These are phyloP conservation scores for Dactylellina haptotyla DNA, from an alignment of 2,329 filamentous ascomycete species.

Conservation along the genomic window DNA sequence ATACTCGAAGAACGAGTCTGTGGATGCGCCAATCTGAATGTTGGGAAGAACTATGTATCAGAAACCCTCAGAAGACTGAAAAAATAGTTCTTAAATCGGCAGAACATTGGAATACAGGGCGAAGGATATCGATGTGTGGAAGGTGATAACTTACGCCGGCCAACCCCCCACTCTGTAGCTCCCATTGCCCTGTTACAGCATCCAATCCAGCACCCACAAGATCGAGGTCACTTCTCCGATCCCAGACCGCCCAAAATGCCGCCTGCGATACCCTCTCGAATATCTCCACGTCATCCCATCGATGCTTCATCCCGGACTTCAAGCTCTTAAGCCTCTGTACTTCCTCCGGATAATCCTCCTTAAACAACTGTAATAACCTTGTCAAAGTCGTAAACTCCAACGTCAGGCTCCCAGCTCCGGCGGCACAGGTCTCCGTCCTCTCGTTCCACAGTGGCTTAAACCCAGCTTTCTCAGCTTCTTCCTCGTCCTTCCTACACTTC, in stretches of 20 bases:
- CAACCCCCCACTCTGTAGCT: slow-evolving; percentile 61
- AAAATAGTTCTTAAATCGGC: slow-evolving; percentile 1
- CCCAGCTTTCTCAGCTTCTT: slow-evolving; percentile 38
- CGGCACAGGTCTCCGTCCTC: slow-evolving; percentile 95
- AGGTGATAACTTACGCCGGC: slow-evolving; percentile 37
- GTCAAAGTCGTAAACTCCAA: slow-evolving; percentile 93
- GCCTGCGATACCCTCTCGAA: slow-evolving; percentile 90
- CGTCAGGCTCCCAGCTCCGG: slow-evolving; percentile 93
- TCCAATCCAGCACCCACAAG: slow-evolving; percentile 92
- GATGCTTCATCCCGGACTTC: slow-evolving; percentile 20
- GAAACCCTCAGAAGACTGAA: slow-evolving; percentile 32
- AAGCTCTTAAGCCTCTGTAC: slow-evolving; percentile 6
- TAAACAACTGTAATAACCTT: slow-evolving; percentile 78
- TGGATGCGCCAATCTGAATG: slow-evolving; percentile 81
- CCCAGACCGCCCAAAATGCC: slow-evolving; percentile 98
- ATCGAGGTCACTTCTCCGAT: slow-evolving; percentile 81
- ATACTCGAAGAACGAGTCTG: slow-evolving; percentile 99
- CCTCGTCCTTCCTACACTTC: slow-evolving; percentile 52
- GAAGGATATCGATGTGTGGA: not conserved
- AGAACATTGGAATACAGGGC: slow-evolving; percentile 51
- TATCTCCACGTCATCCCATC: slow-evolving; percentile 63
- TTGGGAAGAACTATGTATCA: slow-evolving; percentile 53
- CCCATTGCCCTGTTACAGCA: slow-evolving; percentile 89
- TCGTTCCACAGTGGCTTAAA: slow-evolving; percentile 65
- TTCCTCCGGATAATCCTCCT: slow-evolving; percentile 21